These are phyloP conservation scores for Eucalyptus fibrosa DNA, from an alignment of 345 rosid genomes.

Conservation along the genomic window DNA sequence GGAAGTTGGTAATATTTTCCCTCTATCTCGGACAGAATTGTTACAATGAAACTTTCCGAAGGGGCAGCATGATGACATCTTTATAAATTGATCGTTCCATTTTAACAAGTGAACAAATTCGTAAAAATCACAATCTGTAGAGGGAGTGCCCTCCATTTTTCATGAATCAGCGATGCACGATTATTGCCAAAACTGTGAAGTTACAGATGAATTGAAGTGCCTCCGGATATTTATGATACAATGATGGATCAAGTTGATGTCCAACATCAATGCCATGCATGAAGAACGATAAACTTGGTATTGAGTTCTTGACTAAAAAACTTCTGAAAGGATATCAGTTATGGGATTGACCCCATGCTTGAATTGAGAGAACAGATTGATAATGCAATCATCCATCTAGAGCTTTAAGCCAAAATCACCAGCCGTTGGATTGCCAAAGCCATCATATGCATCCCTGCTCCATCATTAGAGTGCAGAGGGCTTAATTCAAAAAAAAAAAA, in stretches of 20 bases:
- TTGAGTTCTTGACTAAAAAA: background rate
- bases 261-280: background rate
- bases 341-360: background rate
- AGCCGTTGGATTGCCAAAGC: background rate
- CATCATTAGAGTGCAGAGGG: background rate
- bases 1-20: background rate
- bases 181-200: background rate
- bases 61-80: background rate
- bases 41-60: background rate
- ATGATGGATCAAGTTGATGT: background rate
- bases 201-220: background rate
- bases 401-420: background rate
- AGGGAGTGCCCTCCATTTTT: background rate
- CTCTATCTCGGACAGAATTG: background rate
- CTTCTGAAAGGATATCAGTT: background rate
- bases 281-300: background rate
- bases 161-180: background rate
- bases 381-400: background rate
- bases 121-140: background rate
- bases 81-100: background rate
- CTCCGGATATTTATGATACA: background rate
- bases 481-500: too few relatives aligned
- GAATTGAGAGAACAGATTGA: background rate
- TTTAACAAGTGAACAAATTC: background rate
- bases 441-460: background rate